A percentile compares a stretch with the other conserved stretches of the same genome.
phyloP scores from a whole-genome alignment of 495 filamentous ascomycete species.

The Neurospora tetraspora region DNA sequence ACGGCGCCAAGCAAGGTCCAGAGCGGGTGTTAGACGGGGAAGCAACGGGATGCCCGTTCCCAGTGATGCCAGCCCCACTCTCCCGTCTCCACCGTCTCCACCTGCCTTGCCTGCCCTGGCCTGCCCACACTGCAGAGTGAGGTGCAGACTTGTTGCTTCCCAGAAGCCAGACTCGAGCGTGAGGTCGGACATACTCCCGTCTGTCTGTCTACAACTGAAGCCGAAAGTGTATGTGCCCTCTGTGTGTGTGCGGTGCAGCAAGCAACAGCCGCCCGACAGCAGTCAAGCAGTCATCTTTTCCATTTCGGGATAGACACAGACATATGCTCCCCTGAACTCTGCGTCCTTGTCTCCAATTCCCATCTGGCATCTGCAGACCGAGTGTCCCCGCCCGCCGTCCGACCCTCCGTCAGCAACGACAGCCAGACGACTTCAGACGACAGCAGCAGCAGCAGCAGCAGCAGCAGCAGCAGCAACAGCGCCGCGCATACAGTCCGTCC shows the following conservation, averaged over 20 bases:
- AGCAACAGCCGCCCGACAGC: neutral
- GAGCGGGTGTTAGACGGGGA: neutral
- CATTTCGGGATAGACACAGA: neutral
- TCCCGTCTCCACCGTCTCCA: neutral
- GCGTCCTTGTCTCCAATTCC: neutral
- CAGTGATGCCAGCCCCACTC: neutral
- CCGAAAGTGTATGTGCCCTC: neutral
- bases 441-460: slow-evolving; percentile 12
- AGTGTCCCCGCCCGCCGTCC: neutral
- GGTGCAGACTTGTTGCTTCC: neutral
- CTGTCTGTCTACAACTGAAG: neutral
- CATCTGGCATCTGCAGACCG: neutral
- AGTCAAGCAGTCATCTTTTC: neutral
- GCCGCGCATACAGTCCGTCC: neutral
- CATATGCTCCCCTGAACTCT: neutral
- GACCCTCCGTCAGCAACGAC: neutral
- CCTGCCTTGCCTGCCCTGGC: neutral
- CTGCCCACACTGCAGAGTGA: neutral
- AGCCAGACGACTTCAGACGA: slow-evolving; percentile 15
- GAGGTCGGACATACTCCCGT: neutral
- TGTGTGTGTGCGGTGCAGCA: neutral
- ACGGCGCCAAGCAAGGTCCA: neutral
- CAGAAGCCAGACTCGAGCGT: neutral
- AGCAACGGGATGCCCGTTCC: neutral
- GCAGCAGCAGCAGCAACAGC: slow-evolving; percentile 4